Base-by-base conservation (phyloP, 495 filamentous ascomycete genomes). In the Viridothelium virens region DNA sequence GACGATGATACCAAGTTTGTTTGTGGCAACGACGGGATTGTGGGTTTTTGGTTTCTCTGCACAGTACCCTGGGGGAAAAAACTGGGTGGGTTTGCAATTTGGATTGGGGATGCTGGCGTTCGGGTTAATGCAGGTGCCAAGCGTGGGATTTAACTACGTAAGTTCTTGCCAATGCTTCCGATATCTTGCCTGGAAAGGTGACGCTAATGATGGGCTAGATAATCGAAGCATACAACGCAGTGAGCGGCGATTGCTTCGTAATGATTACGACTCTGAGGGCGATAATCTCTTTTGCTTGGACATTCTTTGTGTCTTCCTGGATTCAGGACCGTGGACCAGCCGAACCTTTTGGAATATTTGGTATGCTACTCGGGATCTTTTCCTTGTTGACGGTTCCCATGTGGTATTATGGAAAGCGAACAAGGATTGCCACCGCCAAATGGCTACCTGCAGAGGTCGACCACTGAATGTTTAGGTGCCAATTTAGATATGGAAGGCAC, bases 291-390 rank as follows among this genome's bases (percentile, higher is more conserved):
- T 75, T 75, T 61, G 68, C 68, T 33, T 75, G 72, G 72, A 75
- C 72, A 1, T 75, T 72, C 61, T 75, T 75, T 50, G 68, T 68
- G 2, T 69, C 68, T 2, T 48, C 63, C 38, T 75, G 73, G 73
- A 63, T 71, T 3, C 63, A 38, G 1, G 7, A 61, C 1, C 41
- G 38, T 6, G 73, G 73, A 12, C 61, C 70, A 1, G 72, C 71
- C 5, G 65, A 71, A 63, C 73, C 73, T 12, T 75, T 75, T 56
- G 73, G 73, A 1, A 71, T 75, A 39, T 75, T 74, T 66, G 72
- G 72, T 36, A 74, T 75, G 72, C 61, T 75, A 5, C 72, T 74
- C 68, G 72, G 68, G n/a, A 33, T 75, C 9, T 75, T 75, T 65
- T 62, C 34, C 4, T 31, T 72, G 18, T 61, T 70, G 38, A 70